Evolutionary conservation across 108 stramenopile species (phyloP).

Genomic region (Cyclotella sp.): DNA sequence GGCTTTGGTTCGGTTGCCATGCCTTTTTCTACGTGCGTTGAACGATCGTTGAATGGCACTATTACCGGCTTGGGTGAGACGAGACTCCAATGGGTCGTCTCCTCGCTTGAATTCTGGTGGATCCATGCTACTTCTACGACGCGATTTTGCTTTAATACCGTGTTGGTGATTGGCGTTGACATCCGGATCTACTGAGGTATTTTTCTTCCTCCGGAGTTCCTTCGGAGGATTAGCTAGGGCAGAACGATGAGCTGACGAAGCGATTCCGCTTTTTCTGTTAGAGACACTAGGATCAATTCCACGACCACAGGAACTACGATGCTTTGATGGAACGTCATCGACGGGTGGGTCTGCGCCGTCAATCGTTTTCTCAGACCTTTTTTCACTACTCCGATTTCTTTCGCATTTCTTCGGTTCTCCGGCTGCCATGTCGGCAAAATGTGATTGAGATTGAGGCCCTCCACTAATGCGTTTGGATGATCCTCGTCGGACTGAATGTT

Average conservation of each 20-base stretch:
- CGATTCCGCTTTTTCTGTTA: background rate
- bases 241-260: background rate
- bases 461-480: background rate
- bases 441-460: background rate
- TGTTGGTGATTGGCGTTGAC: too few relatives aligned
- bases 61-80: background rate
- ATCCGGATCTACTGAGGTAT: background rate
- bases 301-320: background rate
- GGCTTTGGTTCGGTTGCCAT: background rate
- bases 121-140: conserved; percentile 7
- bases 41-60: background rate
- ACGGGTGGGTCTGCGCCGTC: background rate
- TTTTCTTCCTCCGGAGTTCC: background rate
- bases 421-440: background rate
- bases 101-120: background rate
- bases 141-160: background rate
- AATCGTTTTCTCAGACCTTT: background rate
- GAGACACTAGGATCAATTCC: conserved; percentile 1
- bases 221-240: background rate
- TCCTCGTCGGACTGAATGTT: background rate
- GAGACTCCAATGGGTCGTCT: background rate
- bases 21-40: background rate
- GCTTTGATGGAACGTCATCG: background rate
- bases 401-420: background rate
- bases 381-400: background rate